These are phyloP conservation scores for Aethionema arabicum DNA, from an alignment of 345 rosid genomes.

Conservation along the genomic window DNA sequence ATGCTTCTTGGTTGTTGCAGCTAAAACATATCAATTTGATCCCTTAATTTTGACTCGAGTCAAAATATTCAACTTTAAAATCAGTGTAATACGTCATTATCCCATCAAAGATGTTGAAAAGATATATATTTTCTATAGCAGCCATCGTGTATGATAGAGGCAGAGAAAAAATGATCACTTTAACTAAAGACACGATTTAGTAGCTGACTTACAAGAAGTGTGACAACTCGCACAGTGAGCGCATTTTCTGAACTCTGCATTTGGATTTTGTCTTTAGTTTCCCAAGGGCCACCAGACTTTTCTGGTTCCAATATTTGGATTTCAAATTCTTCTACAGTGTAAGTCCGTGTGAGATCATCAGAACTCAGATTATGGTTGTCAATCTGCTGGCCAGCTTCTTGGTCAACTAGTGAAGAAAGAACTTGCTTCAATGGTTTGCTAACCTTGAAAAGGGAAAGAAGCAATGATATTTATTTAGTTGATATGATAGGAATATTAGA, in stretches of 20 bases:
- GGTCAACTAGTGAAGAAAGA: slow-evolving; percentile 88
- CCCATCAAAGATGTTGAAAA: slow-evolving; percentile 22
- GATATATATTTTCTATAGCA: slow-evolving; percentile 1
- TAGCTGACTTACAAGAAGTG: slow-evolving; percentile 68
- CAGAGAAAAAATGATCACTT: slow-evolving; percentile 20
- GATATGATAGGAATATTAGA: neutral
- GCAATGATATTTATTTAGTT: slow-evolving; percentile 22
- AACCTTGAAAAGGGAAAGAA: slow-evolving; percentile 50
- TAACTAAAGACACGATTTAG: slow-evolving; percentile 19
- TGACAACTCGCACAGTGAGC: slow-evolving; percentile 85
- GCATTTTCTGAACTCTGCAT: slow-evolving; percentile 98
- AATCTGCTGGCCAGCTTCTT: slow-evolving; percentile 88
- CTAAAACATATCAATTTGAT: slow-evolving; percentile 11
- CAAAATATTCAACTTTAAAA: neutral
- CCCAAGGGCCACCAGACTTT: slow-evolving; percentile 87
- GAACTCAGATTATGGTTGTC: slow-evolving; percentile 75
- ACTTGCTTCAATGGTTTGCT: slow-evolving; percentile 86
- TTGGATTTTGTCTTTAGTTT: slow-evolving; percentile 85
- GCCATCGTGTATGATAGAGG: neutral
- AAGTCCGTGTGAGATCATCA: slow-evolving; percentile 74
- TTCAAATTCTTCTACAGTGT: slow-evolving; percentile 85
- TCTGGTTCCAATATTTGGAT: slow-evolving; percentile 89
- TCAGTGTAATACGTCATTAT: neutral
- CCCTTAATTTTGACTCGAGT: slow-evolving; percentile 12
- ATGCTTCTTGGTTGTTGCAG: slow-evolving; percentile 23